Base-by-base conservation (phyloP, 2,329 filamentous ascomycete genomes). In the Sporothrix protearum region DNA sequence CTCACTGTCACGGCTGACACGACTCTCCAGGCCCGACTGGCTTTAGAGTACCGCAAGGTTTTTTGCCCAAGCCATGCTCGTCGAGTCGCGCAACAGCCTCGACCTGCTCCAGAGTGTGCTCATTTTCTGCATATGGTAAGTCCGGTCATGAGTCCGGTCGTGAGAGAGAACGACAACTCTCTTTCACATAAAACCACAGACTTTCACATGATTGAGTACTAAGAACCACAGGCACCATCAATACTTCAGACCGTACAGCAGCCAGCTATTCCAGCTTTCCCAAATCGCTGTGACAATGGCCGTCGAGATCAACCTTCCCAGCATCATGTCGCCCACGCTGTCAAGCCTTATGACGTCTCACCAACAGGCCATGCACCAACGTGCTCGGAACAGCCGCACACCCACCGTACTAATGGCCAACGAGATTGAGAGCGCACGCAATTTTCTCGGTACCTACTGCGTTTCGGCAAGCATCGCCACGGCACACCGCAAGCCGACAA, bases 61-160 rank as follows among this genome's bases (percentile, higher is more conserved):
- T 1, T 51, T 76, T n/a, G 74, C 75, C 2, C 73, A 76, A 53
- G 51, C 69, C 7, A 68, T 74, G 71, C 73, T 76, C 45, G 73
- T 76, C 9, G 73, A 75, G n/a, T 71, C 73, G 3, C 53, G 68
- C 10, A 72, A 64, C 64, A 75, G 72, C 33, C 71, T 76, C 1
- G 74, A 77, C 59, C 49, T 76, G 5, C 68, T 76, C 28, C 75
- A 77, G 68, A 76, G 75, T 1, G 53, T 76, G n/a, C 51, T 76
- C 6, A 67, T 77, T 1, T 76, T 75, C 45, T 73, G 75, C 53
- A 66, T 71, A 39, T 76, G 75, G 75, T 76, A 53, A 19, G 74
- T 10, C 14, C n/a, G 1, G n/a, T 22, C 1, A 12, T 4, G 42
- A 47, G 14, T 22, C n/a, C n/a, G n/a, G n/a, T n/a, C n/a, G n/a